Evolutionary conservation across 495 filamentous ascomycete genomes (phyloP).

Genomic region (Barbatosphaeria neglecta): DNA sequence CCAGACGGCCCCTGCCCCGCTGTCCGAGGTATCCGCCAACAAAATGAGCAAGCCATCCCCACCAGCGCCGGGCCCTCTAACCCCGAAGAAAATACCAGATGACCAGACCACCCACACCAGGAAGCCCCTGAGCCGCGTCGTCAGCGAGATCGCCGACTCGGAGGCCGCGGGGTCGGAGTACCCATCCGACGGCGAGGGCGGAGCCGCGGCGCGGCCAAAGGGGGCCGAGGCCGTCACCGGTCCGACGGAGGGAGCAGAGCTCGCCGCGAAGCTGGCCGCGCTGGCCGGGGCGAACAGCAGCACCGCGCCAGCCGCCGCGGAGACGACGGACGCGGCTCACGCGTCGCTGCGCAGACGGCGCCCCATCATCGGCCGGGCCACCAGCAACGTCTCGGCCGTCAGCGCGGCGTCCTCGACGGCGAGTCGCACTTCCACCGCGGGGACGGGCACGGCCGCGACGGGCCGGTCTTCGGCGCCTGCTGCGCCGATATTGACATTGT

Average conservation of each 20-base stretch:
- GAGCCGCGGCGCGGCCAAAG: neutral
- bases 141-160: conserved; percentile 32
- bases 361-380: conserved; percentile 36
- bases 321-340: neutral
- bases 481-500: too few relatives aligned
- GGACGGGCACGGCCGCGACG: too few relatives aligned
- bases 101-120: neutral
- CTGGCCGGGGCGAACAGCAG: conserved; percentile 6
- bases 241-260: conserved; percentile 5
- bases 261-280: conserved; percentile 17
- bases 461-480: too few relatives aligned
- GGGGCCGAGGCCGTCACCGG: neutral
- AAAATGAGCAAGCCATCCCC: conserved; percentile 22
- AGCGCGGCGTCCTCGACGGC: conserved; percentile 17
- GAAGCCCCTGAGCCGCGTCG: conserved; percentile 9
- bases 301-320: neutral
- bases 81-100: conserved; percentile 5
- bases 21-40: conserved; percentile 28
- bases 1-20: conserved; percentile 22
- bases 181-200: conserved; percentile 8
- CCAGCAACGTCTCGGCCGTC: conserved; percentile 36
- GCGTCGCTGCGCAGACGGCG: conserved; percentile 19
- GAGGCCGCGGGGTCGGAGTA: conserved; percentile 18
- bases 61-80: neutral
- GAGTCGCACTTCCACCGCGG: too few relatives aligned